These are phyloP conservation scores for Inonotus hispidus DNA, from an alignment of 1,284 basidiomycete genomes.

Conservation along the genomic window DNA sequence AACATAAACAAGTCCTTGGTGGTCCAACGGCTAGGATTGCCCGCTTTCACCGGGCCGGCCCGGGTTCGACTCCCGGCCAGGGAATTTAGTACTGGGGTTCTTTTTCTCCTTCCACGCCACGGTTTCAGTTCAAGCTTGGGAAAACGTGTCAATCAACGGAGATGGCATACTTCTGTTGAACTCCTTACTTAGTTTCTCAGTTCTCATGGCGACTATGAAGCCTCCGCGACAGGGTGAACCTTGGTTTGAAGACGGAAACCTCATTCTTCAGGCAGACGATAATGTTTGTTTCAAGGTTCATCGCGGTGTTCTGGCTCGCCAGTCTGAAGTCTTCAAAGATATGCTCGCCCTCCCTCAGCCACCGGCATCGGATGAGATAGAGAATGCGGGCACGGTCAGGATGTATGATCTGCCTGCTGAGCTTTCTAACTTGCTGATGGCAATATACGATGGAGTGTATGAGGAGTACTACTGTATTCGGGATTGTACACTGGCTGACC, in stretches of 20 bases:
- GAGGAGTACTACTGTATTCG: slow-evolving; percentile 24
- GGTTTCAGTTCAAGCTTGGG: too few relatives aligned
- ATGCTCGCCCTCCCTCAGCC: slow-evolving; percentile 50
- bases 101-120: background rate
- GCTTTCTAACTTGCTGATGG: slow-evolving; percentile 47
- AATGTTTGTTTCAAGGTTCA: slow-evolving; percentile 33
- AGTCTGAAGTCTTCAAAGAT: slow-evolving; percentile 54
- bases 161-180: too few relatives aligned
- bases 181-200: too few relatives aligned
- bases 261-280: slow-evolving; percentile 20
- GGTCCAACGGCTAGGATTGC: slow-evolving; percentile 20
- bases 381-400: slow-evolving; percentile 40
- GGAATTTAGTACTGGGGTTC: slow-evolving; percentile 6
- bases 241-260: slow-evolving; percentile 24
- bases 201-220: background rate
- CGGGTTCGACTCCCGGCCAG: slow-evolving; percentile 26
- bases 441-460: slow-evolving; percentile 54
- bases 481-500: background rate
- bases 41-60: slow-evolving; percentile 18
- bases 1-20: slow-evolving; percentile 8
- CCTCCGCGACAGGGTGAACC: slow-evolving; percentile 8
- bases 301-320: slow-evolving; percentile 49
- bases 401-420: slow-evolving; percentile 52
- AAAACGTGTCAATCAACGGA: too few relatives aligned
- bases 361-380: slow-evolving; percentile 23